phyloP scores from a whole-genome alignment of 768 basidiomycete genomes.

The Suillus ampliporus region DNA sequence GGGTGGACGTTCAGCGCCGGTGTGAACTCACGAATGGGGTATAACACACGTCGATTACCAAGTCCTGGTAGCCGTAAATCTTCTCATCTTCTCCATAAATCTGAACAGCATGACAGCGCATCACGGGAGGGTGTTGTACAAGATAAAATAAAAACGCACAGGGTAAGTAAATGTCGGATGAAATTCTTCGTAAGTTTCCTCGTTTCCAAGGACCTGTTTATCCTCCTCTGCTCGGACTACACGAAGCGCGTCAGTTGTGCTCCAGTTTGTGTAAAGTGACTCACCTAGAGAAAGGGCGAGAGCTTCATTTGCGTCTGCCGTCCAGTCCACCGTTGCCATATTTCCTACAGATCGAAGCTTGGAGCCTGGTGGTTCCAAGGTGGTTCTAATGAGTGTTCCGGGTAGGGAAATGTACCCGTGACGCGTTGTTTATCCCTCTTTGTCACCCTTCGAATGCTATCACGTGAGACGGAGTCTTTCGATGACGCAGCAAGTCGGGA shows the following conservation, averaged over 20 bases:
- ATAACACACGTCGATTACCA: constrained; percentile 77
- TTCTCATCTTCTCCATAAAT: constrained; percentile 97
- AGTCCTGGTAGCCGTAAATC: constrained; percentile 90
- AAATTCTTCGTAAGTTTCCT: constrained; percentile 71
- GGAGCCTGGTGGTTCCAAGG: too few relatives aligned
- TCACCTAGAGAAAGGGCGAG: constrained; percentile 77
- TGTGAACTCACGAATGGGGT: not conserved
- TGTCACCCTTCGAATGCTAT: constrained; percentile 9
- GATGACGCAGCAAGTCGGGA: not conserved
- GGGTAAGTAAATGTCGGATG: constrained; percentile 95
- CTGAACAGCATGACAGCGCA: constrained; percentile 40
- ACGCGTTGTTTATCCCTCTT: constrained; percentile 37
- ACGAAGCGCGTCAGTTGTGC: constrained; percentile 9
- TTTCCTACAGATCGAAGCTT: not conserved
- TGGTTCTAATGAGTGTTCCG: not conserved
- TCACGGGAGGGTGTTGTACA: not conserved
- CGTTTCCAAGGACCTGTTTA: constrained; percentile 56
- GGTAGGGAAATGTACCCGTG: constrained; percentile 5
- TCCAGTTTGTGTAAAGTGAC: constrained; percentile 5
- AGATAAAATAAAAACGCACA: constrained; percentile 45
- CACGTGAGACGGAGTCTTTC: not conserved
- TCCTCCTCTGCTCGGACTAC: constrained; percentile 77
- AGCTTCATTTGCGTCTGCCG: constrained; percentile 78
- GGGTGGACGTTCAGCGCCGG: constrained; percentile 6
- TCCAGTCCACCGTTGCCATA: constrained; percentile 61